Evolutionary conservation across 2,329 filamentous ascomycete genomes (phyloP).

Genomic region (Neofusicoccum ribis): DNA sequence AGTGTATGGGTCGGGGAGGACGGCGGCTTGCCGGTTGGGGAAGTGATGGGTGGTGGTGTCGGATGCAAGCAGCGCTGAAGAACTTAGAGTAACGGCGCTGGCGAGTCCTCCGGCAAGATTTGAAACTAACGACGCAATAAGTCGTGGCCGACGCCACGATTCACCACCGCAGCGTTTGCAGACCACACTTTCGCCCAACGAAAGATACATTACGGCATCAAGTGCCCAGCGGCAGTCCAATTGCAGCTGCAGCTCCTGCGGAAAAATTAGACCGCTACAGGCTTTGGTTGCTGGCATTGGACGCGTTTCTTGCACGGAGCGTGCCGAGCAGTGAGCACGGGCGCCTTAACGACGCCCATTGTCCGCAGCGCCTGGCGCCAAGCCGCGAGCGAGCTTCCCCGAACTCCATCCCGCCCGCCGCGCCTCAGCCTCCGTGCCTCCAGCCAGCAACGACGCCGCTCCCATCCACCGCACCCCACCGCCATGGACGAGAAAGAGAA

Average conservation of each 20-base stretch:
- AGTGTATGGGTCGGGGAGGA: not conserved
- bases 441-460: not conserved
- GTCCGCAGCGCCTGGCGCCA: constrained; percentile 2
- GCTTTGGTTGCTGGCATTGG: not conserved
- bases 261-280: not conserved
- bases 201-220: not conserved
- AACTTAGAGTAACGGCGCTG: too few species aligned
- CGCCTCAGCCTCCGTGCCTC: constrained; percentile 9
- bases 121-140: constrained; percentile 18
- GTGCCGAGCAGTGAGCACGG: not conserved
- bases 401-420: constrained; percentile 13
- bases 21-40: constrained; percentile 11
- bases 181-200: not conserved
- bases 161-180: not conserved
- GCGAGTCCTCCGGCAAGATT: not conserved
- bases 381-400: not conserved
- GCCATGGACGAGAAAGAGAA: constrained; percentile 43
- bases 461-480: constrained; percentile 12
- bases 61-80: not conserved
- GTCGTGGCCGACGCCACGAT: constrained; percentile 6
- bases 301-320: not conserved
- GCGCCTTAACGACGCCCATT: constrained; percentile 4
- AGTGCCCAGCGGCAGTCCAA: too few species aligned
- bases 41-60: constrained; percentile 7
- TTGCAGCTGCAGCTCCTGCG: not conserved